These are phyloP conservation scores for Ogataea saltuana DNA, from an alignment of 805 yeast species.

Conservation along the genomic window DNA sequence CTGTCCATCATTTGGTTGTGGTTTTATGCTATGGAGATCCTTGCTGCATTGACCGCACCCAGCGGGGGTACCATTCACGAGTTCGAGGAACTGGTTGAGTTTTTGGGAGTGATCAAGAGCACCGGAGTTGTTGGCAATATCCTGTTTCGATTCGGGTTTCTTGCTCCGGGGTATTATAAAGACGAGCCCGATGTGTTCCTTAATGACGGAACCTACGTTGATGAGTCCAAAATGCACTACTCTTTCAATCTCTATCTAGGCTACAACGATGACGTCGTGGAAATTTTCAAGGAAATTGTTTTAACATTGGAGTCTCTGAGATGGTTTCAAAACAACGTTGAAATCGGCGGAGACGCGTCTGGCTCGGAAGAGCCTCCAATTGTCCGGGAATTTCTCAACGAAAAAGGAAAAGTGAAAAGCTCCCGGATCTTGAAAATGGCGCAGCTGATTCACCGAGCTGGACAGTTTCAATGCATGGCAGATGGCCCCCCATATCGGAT, in stretches of 20 bases:
- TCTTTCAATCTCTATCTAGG: constrained; percentile 37
- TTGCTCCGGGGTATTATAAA: constrained; percentile 28
- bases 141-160: constrained; percentile 32
- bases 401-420: constrained; percentile 23
- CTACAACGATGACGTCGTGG: constrained; percentile 37
- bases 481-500: constrained; percentile 35
- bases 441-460: constrained; percentile 29
- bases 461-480: constrained; percentile 30
- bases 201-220: no score
- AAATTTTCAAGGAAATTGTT: constrained; percentile 34
- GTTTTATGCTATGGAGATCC: constrained; percentile 61
- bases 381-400: constrained; percentile 21
- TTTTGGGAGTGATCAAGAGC: constrained; percentile 33
- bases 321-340: constrained; percentile 12
- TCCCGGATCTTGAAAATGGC: constrained; percentile 27
- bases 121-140: constrained; percentile 25
- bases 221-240: constrained; percentile 3
- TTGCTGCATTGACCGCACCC: constrained; percentile 59
- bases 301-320: constrained; percentile 32
- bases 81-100: constrained; percentile 47
- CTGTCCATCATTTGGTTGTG: constrained; percentile 46
- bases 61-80: constrained; percentile 60
- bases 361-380: no score
- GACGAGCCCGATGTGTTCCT: constrained; percentile 2
- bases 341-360: neutral